A percentile compares a stretch with the other conserved stretches of the same genome.
phyloP scores from a whole-genome alignment of 2,329 filamentous ascomycete species.

The Rutstroemia sydowiana region DNA sequence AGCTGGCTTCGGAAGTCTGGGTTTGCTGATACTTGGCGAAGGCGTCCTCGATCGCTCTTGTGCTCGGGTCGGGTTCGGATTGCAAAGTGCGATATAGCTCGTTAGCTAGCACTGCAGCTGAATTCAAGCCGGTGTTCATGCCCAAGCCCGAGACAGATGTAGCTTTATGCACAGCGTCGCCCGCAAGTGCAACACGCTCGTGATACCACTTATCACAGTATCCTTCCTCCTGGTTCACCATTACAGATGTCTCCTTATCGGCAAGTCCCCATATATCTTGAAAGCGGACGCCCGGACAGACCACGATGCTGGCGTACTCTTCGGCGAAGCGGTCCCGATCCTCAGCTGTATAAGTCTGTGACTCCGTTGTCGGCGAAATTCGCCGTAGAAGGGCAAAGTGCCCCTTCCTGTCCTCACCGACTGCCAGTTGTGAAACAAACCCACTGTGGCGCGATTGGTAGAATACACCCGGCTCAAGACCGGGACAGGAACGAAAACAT shows the following conservation, averaged over 20 bases:
- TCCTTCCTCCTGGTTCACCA: conserved; percentile 7
- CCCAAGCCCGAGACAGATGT: background rate
- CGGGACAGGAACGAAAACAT: background rate
- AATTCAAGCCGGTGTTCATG: background rate
- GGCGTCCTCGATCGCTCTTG: background rate
- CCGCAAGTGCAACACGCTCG: conserved; percentile 2
- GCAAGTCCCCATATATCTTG: background rate
- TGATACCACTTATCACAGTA: background rate
- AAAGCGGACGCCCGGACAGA: background rate
- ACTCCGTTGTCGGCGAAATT: background rate
- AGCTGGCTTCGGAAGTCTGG: background rate
- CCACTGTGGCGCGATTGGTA: background rate
- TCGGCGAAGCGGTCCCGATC: background rate
- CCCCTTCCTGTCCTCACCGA: background rate
- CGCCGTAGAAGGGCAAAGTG: background rate
- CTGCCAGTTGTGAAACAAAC: background rate
- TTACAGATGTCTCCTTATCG: background rate
- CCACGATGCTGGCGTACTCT: background rate
- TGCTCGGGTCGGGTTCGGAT: background rate
- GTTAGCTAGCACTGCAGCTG: background rate
- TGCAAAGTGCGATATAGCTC: background rate
- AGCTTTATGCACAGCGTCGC: conserved; percentile 9
- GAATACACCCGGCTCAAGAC: background rate
- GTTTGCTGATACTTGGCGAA: background rate
- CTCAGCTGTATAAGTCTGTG: background rate